phyloP scores from a whole-genome alignment of 148 eudicot genomes.

The Nepenthes gracilis region DNA sequence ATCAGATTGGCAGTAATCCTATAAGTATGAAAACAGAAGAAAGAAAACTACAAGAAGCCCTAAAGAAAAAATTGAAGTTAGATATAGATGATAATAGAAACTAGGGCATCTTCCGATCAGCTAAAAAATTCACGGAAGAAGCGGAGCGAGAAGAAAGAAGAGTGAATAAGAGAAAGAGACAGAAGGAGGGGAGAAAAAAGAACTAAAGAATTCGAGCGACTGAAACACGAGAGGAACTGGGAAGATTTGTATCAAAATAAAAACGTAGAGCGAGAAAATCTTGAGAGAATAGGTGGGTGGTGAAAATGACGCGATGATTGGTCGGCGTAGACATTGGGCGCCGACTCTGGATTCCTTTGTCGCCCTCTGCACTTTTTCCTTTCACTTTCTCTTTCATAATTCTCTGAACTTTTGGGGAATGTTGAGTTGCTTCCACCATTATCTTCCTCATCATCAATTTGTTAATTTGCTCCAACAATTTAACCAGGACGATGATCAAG shows the following conservation, averaged over 20 bases:
- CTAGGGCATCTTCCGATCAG: slow-evolving; percentile 28
- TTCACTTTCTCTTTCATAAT: neutral
- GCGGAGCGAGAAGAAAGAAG: neutral
- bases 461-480: too few relatives aligned
- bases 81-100: neutral
- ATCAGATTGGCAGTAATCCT: neutral
- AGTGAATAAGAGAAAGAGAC: slow-evolving; percentile 9
- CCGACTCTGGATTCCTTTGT: slow-evolving; percentile 30
- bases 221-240: slow-evolving; percentile 2
- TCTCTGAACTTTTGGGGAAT: neutral
- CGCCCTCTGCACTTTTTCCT: neutral
- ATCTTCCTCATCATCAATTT: too few relatives aligned
- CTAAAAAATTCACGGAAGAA: slow-evolving; percentile 45
- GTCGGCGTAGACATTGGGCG: slow-evolving; percentile 50
- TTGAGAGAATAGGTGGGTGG: slow-evolving; percentile 2
- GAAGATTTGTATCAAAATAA: neutral
- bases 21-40: too few relatives aligned
- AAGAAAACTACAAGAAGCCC: neutral
- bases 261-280: slow-evolving; percentile 6
- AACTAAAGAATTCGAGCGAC: slow-evolving; percentile 7
- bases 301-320: slow-evolving; percentile 27
- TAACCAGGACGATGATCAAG: too few relatives aligned
- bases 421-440: too few relatives aligned
- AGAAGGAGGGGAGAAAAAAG: neutral
- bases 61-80: slow-evolving; percentile 2